Evolutionary conservation across 192 early-diverging fungal genomes (phyloP), one percentile per base, ranked within the genome.

Genomic region (Mortierella antarctica): DNA sequence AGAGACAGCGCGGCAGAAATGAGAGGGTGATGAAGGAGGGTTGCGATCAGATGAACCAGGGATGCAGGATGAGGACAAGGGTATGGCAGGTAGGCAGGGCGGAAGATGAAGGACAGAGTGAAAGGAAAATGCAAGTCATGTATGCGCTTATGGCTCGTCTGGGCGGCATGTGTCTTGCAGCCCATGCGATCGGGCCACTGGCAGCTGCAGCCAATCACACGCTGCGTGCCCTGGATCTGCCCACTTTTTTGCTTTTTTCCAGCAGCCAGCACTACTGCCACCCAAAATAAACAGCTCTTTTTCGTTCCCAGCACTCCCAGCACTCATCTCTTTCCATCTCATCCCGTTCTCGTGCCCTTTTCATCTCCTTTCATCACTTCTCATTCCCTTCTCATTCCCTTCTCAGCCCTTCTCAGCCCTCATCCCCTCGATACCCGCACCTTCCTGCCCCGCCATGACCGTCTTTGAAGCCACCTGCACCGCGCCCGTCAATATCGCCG

Each of bases 401-500:
- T 23, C 7, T 23, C 40, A 15, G 52, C 49, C 17, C 15, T 39
- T 51, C 31, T 12, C 41, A n/a, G 17, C 20, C 42, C 31, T 49
- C 56, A 44, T 49, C 42, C 45, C 41, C 41, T 65, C 47, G 17
- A 53, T 41, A 12, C 17, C 23, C 4, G n/a, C 14, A 39, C 51
- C 56, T 41, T 5, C 56, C 40, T 51, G 14, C 53, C 48, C 46
- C 20, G 70, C 7, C 15, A 84, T 84, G 83, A 47, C 60, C 55
- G 57, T 71, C 61, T 77, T 76, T 51, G 84, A 85, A 72, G 77
- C 73, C n/a, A 99, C 98, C 48, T 94, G 93, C 79, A 94, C 95
- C 15, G 95, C 96, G 7, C 98, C 98, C 58, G 97, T 99, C 73
- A 99, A 99, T 86, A 99, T 99, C 84, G 98, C 98, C 48, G 97